Base-by-base conservation (phyloP, 2,329 filamentous ascomycete species). In the Dactylellina parvicollis region DNA sequence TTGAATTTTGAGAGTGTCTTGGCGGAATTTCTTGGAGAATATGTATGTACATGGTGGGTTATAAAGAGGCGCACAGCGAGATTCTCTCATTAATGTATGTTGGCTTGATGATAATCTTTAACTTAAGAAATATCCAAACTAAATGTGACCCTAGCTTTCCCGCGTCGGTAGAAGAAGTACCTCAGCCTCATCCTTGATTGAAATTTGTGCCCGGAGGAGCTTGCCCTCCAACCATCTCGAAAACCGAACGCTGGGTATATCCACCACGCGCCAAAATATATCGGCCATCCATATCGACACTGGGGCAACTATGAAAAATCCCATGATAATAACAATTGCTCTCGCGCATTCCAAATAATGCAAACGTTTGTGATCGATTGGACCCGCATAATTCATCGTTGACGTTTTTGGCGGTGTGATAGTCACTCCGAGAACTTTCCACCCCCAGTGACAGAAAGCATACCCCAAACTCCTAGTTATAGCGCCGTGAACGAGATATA, bases 401-500 rank as follows among this genome's bases (percentile, higher is more conserved):
- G n/a, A 18, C 12, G 28, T 5, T n/a, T 46, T 38, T 32, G 47
- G 30, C 16, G 24, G 38, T 12, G 20, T 30, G 14, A 44, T 9
- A 4, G 30, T 42, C 4, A 62, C 42, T 1, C 50, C 50, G 8
- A 62, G 36, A 8, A 30, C 24, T 1, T 30, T 46, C 57, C 56
- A 71, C 4, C 49, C 42, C 42, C 40, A 32, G 3, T 62, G 28
- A 22, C 59, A 38, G 28, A 91, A 24, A 34, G 88, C 82, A 77
- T 91, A 87, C 3, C 87, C 88, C 0, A 89, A 57, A 0, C 82
- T 83, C 82, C 83, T 85, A 0, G 90, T 80, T 0, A 90, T 79
- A 0, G 87, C 87, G 0, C 88, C 88, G 75, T 90, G 88, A 9
- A 89, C 83, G 8, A 90, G 81, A 79, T 90, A 90, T 8, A 90